Percentiles rank a stretch among this genome's conserved stretches.
Conservation (phyloP, 1,284 basidiomycete genomes). For the Testicularia cyperi region DNA sequence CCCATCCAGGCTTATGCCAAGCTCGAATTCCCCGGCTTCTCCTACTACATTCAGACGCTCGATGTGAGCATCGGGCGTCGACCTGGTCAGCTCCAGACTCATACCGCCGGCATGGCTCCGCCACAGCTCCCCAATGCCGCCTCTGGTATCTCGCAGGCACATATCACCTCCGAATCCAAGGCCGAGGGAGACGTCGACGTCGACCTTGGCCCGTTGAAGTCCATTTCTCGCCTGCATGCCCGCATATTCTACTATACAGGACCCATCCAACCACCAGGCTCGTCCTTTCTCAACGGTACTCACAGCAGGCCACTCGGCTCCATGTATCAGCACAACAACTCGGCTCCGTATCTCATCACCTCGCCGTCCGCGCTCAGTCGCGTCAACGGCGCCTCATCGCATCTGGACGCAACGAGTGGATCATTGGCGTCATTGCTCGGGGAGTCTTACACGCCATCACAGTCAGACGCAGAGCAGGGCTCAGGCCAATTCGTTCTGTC, state of each 20-base stretch:
- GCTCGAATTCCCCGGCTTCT: constrained; percentile 85
- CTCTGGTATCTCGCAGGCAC: constrained; percentile 30
- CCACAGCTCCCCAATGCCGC: constrained; percentile 37
- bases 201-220: constrained; percentile 93
- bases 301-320: constrained; percentile 20
- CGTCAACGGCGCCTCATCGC: constrained; percentile 27
- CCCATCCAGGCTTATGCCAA: constrained; percentile 85
- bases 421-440: too few relatives aligned
- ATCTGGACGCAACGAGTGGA: constrained; percentile 9
- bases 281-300: constrained; percentile 18
- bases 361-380: constrained; percentile 32
- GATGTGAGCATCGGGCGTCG: constrained; percentile 71
- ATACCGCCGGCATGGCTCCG: constrained; percentile 12
- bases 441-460: too few relatives aligned
- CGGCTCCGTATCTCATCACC: constrained; percentile 26
- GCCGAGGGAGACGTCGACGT: constrained; percentile 68
- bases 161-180: constrained; percentile 41
- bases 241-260: constrained; percentile 70
- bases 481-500: constrained; percentile 83
- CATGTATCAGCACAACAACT: constrained; percentile 4
- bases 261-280: constrained; percentile 24
- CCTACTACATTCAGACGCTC: constrained; percentile 80
- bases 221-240: constrained; percentile 92
- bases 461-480: constrained; percentile 19
- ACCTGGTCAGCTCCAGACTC: constrained; percentile 52